A percentile compares a stretch with the other conserved stretches of the same genome.
Conservation (phyloP, 805 yeast genomes). For the Lipomyces chichibuensis region DNA sequence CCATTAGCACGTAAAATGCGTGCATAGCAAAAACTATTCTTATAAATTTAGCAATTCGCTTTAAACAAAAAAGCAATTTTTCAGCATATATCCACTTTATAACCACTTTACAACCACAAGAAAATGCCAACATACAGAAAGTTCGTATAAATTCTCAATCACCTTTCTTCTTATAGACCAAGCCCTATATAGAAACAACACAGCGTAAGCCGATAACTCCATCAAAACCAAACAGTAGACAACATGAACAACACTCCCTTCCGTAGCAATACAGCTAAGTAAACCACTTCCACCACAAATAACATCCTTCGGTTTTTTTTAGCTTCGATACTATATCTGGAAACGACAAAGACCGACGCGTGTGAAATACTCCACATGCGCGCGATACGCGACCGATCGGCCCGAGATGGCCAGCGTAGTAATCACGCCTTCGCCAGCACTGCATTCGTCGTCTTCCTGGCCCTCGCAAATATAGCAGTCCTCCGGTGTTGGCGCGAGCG, state of each 20-base stretch:
- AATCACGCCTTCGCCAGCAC: slow-evolving; percentile 34
- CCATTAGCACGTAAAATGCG: too few species aligned
- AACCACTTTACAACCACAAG: too few species aligned
- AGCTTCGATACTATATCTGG: slow-evolving; percentile 11
- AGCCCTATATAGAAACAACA: background rate
- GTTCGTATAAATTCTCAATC: background rate
- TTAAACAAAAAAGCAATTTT: too few species aligned
- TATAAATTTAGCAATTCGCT: too few species aligned
- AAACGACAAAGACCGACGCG: slow-evolving; percentile 31
- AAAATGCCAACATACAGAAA: too few species aligned
- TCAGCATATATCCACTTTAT: too few species aligned
- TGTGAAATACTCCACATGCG: slow-evolving; percentile 35
- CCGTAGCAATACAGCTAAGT: background rate
- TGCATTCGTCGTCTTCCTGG: slow-evolving; percentile 34
- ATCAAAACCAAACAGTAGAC: background rate
- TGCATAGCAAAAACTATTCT: too few species aligned
- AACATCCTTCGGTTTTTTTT: background rate
- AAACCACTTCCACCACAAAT: background rate
- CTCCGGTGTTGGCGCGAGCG: slow-evolving; percentile 27
- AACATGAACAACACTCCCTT: background rate
- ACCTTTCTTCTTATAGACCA: background rate
- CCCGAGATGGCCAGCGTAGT: slow-evolving; percentile 23
- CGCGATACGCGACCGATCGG: slow-evolving; percentile 27
- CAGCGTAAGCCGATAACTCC: slow-evolving; percentile 1
- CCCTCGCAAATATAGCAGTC: slow-evolving; percentile 35